A percentile compares a stretch with the other conserved stretches of the same genome.
Evolutionary conservation across 2,329 filamentous ascomycete genomes (phyloP).

Genomic region (Aspergillus sclerotialis): DNA sequence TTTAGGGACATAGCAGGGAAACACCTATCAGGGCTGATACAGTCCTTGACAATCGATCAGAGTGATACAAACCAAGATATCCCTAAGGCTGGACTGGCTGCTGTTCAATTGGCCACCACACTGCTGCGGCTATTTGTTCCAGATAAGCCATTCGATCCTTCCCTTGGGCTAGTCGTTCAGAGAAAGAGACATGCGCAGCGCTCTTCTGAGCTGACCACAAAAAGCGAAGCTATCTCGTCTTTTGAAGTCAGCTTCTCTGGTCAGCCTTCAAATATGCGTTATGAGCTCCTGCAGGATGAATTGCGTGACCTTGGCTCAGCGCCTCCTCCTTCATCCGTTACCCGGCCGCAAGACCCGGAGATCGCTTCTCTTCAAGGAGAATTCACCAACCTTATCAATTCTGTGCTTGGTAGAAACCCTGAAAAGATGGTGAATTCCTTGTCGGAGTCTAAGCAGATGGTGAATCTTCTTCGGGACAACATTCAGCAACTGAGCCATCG

Average conservation of each 20-base stretch:
- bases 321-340: constrained; percentile 61
- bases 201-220: constrained; percentile 47
- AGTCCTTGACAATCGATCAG: constrained; percentile 13
- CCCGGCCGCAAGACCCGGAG: constrained; percentile 62
- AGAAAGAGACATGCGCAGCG: constrained; percentile 53
- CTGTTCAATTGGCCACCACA: constrained; percentile 68
- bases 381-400: constrained; percentile 67
- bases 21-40: constrained; percentile 20
- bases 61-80: constrained; percentile 13
- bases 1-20: constrained; percentile 28
- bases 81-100: constrained; percentile 52
- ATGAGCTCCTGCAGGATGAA: constrained; percentile 56
- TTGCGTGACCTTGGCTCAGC: constrained; percentile 58
- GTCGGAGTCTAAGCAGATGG: constrained; percentile 21
- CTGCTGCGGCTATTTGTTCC: constrained; percentile 77
- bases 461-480: constrained; percentile 45
- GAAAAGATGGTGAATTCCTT: constrained; percentile 20
- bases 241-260: constrained; percentile 66
- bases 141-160: constrained; percentile 78
- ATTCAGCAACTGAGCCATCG: constrained; percentile 64
- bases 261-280: constrained; percentile 60
- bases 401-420: constrained; percentile 43
- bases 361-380: constrained; percentile 71
- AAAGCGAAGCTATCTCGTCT: constrained; percentile 52
- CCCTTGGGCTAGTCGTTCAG: constrained; percentile 55